phyloP scores from a whole-genome alignment of 257 asterid species.

The Nicotiana otophora region DNA sequence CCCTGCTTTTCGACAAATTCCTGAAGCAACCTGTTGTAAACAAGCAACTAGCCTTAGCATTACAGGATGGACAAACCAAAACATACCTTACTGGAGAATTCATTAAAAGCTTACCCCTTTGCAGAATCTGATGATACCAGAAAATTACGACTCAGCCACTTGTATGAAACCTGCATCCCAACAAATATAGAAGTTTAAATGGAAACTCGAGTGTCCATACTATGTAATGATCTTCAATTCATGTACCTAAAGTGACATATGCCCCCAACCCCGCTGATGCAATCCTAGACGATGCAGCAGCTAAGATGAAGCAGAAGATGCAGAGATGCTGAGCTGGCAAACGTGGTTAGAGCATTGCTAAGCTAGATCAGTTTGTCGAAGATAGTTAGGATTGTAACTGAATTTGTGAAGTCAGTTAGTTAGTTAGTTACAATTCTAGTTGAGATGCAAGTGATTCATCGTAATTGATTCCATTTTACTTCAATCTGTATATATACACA shows the following conservation, averaged over 20 bases:
- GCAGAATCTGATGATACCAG: conserved; percentile 83
- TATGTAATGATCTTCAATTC: no score
- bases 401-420: neutral
- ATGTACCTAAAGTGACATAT: neutral
- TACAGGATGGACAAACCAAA: neutral
- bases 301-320: neutral
- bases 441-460: neutral
- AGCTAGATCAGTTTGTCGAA: neutral
- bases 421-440: neutral
- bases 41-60: neutral
- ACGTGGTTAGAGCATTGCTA: neutral
- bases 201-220: neutral
- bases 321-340: neutral
- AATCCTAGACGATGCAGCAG: neutral
- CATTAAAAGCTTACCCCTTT: conserved; percentile 51
- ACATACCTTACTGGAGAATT: neutral
- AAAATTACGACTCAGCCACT: conserved; percentile 93
- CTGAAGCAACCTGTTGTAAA: conserved; percentile 58
- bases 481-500: neutral
- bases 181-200: neutral
- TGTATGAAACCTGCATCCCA: conserved; percentile 72
- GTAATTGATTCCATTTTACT: neutral
- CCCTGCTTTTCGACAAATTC: conserved; percentile 73
- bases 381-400: neutral
- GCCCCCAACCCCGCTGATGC: neutral